Conservation (phyloP, 2,329 filamentous ascomycete genomes). For the Clarireedia monteithiana region DNA sequence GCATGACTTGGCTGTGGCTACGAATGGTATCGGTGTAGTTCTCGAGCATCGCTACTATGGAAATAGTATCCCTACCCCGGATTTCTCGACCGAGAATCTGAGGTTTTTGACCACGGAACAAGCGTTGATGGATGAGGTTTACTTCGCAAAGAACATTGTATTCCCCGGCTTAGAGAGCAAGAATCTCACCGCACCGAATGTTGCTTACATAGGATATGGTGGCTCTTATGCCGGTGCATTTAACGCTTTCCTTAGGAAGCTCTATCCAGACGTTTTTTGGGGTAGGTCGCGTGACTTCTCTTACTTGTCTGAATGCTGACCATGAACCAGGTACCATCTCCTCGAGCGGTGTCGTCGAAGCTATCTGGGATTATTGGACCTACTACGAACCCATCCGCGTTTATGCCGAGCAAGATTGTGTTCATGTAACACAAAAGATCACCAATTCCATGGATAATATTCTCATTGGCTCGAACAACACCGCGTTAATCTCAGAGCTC, state of each 20-base stretch:
- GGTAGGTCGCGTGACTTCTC: slow-evolving; percentile 32
- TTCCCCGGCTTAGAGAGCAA: slow-evolving; percentile 62
- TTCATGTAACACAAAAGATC: slow-evolving; percentile 54
- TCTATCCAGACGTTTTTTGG: slow-evolving; percentile 74
- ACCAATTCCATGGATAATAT: slow-evolving; percentile 52
- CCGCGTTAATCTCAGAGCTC: slow-evolving; percentile 32
- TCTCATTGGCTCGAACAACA: slow-evolving; percentile 38
- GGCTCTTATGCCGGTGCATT: slow-evolving; percentile 79
- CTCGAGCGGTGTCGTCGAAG: slow-evolving; percentile 70
- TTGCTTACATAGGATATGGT: slow-evolving; percentile 72
- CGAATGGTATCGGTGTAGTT: slow-evolving; percentile 68
- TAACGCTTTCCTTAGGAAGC: slow-evolving; percentile 65
- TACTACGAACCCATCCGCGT: slow-evolving; percentile 52
- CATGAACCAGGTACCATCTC: slow-evolving; percentile 51
- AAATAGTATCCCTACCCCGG: slow-evolving; percentile 57
- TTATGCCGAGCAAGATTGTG: slow-evolving; percentile 53
- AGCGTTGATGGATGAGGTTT: slow-evolving; percentile 71
- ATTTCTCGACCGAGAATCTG: slow-evolving; percentile 62
- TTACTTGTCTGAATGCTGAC: not conserved
- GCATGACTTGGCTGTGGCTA: slow-evolving; percentile 60
- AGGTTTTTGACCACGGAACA: slow-evolving; percentile 82
- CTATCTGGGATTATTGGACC: slow-evolving; percentile 69
- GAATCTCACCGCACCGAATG: slow-evolving; percentile 56
- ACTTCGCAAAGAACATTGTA: slow-evolving; percentile 66
- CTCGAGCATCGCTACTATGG: slow-evolving; percentile 88